Evolutionary conservation across 2,329 filamentous ascomycete genomes (phyloP).

Genomic region (Microsporum audouinii): DNA sequence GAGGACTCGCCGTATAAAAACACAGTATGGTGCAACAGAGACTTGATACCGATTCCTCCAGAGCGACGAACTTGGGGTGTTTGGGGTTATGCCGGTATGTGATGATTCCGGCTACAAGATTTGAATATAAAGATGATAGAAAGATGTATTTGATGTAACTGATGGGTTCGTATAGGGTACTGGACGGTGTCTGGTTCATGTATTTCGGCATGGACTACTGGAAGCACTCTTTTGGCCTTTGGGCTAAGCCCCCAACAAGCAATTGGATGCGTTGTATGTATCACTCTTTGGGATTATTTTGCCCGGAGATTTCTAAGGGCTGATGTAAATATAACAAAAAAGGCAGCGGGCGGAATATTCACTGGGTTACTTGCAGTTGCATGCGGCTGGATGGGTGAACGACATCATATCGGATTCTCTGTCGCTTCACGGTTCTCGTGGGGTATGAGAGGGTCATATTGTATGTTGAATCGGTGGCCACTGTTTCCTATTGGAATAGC

Average conservation of each 20-base stretch:
- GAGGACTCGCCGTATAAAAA: neutral
- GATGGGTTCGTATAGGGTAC: slow-evolving; percentile 16
- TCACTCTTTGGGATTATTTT: neutral
- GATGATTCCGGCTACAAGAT: neutral
- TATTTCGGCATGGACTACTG: slow-evolving; percentile 22
- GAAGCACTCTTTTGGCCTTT: slow-evolving; percentile 19
- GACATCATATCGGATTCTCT: slow-evolving; percentile 37
- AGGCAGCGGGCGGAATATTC: slow-evolving; percentile 17
- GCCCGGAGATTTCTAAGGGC: neutral
- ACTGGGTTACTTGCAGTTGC: slow-evolving; percentile 26
- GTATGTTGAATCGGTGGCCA: neutral
- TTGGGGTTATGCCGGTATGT: slow-evolving; percentile 18
- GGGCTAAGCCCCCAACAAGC: slow-evolving; percentile 19
- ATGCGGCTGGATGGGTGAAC: slow-evolving; percentile 30
- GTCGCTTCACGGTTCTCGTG: slow-evolving; percentile 32
- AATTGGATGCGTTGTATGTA: slow-evolving; percentile 18
- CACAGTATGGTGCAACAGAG: slow-evolving; percentile 22
- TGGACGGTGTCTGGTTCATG: slow-evolving; percentile 23
- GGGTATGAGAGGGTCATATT: slow-evolving; percentile 33
- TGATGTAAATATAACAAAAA: neutral
- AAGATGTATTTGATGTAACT: neutral
- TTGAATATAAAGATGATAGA: neutral
- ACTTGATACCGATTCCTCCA: slow-evolving; percentile 21
- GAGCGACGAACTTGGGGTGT: slow-evolving; percentile 21
- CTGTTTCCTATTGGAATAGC: neutral